Conservation (phyloP, 768 basidiomycete species). For the Pleurotus giganteus region DNA sequence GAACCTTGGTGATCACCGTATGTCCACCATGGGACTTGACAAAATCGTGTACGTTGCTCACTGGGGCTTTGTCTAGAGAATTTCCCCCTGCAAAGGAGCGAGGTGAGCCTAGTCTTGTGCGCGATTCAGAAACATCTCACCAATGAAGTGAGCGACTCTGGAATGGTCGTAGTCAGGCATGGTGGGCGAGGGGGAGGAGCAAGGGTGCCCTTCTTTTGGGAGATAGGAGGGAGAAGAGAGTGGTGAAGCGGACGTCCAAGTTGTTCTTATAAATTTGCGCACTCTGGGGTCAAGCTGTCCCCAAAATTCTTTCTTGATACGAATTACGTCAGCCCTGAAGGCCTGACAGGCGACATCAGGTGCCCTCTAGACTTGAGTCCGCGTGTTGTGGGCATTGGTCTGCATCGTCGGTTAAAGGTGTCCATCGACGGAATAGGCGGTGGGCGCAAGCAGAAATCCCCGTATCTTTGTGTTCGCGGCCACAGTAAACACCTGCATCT, state of each 20-base stretch:
- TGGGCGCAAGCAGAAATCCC: no score
- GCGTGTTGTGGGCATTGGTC: background rate
- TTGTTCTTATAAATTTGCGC: slow-evolving; percentile 6
- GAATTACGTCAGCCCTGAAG: slow-evolving; percentile 7
- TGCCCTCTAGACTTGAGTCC: background rate
- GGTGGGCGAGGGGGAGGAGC: slow-evolving; percentile 15
- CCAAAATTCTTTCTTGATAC: slow-evolving; percentile 8
- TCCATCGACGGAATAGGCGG: background rate
- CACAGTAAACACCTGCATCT: no score
- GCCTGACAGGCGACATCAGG: background rate
- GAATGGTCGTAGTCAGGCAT: slow-evolving; percentile 57
- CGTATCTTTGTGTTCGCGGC: no score
- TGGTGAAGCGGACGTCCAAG: background rate
- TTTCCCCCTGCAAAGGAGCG: slow-evolving; percentile 84
- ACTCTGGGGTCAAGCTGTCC: slow-evolving; percentile 10
- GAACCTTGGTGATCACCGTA: slow-evolving; percentile 96
- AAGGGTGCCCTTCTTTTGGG: slow-evolving; percentile 8
- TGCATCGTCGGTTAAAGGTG: background rate
- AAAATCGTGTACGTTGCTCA: slow-evolving; percentile 84
- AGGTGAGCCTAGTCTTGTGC: slow-evolving; percentile 13
- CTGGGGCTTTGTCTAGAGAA: slow-evolving; percentile 79
- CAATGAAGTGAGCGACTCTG: slow-evolving; percentile 54
- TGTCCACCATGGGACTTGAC: slow-evolving; percentile 91
- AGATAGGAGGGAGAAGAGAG: background rate
- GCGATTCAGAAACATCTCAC: slow-evolving; percentile 25